Conservation (phyloP, 2,329 filamentous ascomycete genomes). For the Raffaelea ambrosiae region DNA sequence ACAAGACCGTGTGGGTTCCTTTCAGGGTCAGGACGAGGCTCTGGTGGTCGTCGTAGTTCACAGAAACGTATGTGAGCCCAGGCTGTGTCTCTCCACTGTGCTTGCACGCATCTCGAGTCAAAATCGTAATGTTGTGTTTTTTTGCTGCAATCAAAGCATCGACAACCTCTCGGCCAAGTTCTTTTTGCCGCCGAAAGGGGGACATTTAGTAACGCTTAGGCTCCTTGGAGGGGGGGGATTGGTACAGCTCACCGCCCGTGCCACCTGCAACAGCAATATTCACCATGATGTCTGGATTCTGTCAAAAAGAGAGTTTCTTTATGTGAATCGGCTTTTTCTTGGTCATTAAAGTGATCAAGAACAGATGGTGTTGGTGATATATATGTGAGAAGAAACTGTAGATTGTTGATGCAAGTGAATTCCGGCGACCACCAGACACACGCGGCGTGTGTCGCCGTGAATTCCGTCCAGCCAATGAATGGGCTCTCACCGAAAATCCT, state of each 20-base stretch:
- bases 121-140: neutral
- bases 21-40: neutral
- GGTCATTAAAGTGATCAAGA: too few species aligned
- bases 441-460: too few species aligned
- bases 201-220: too few species aligned
- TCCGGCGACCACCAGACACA: too few species aligned
- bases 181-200: neutral
- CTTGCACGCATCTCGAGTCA: neutral
- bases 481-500: too few species aligned
- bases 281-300: neutral
- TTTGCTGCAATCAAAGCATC: neutral
- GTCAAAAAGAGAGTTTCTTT: too few species aligned
- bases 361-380: too few species aligned
- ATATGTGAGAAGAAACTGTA: too few species aligned
- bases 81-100: neutral
- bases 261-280: neutral
- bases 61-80: neutral
- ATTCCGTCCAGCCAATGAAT: too few species aligned
- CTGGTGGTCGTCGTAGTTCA: neutral
- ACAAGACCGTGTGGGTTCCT: neutral
- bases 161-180: neutral
- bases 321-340: too few species aligned
- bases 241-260: neutral
- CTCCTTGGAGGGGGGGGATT: too few species aligned
- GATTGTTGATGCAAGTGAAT: too few species aligned